Evolutionary conservation across 2,329 filamentous ascomycete species (phyloP).

Genomic region (Colletotrichum costaricense): DNA sequence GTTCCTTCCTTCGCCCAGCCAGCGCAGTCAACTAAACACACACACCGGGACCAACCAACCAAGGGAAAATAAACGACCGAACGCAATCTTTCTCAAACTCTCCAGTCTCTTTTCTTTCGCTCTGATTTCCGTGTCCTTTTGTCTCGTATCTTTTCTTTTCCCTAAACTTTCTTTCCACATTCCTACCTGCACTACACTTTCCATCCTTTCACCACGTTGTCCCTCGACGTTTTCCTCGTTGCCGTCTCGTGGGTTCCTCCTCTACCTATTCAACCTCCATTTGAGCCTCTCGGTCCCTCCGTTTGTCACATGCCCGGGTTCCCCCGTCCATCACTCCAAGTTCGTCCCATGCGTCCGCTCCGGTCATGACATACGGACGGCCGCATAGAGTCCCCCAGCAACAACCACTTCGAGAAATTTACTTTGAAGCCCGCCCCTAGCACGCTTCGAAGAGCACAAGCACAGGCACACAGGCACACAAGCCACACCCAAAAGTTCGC

Average conservation of each 20-base stretch:
- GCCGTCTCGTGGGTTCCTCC: conserved; percentile 1
- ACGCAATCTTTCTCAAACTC: conserved; percentile 14
- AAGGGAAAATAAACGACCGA: conserved; percentile 8
- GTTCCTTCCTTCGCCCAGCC: conserved; percentile 4
- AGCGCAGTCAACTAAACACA: background rate
- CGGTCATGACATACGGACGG: conserved; percentile 27
- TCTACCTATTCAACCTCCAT: background rate
- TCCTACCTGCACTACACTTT: background rate
- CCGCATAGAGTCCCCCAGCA: conserved; percentile 14
- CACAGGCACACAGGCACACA: background rate
- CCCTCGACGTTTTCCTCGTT: background rate
- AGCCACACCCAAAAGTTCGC: background rate
- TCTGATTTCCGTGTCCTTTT: background rate
- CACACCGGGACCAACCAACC: conserved; percentile 6
- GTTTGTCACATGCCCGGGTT: conserved; percentile 20
- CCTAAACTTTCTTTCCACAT: background rate
- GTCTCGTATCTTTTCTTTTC: conserved; percentile 1
- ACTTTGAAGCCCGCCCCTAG: background rate
- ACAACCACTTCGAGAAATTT: background rate
- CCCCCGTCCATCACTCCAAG: conserved; percentile 21
- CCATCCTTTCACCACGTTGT: background rate
- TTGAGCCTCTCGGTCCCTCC: background rate
- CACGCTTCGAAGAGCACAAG: background rate
- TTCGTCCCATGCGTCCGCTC: conserved; percentile 30
- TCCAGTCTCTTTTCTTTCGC: background rate